Evolutionary conservation across 1,139 yeast species (phyloP).

Genomic region (Candida mesenterica): DNA sequence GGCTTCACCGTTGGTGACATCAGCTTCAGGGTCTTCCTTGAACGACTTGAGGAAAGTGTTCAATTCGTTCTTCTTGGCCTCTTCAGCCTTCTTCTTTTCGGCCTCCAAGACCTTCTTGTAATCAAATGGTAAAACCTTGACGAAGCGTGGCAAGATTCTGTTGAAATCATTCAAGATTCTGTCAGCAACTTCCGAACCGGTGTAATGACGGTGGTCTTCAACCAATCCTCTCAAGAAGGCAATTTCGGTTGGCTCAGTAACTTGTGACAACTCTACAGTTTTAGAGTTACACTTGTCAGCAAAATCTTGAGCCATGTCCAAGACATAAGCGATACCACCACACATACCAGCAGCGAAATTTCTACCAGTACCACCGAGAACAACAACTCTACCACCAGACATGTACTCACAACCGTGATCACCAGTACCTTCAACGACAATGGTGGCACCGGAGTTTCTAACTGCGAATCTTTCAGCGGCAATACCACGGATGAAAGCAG

Average conservation of each 20-base stretch:
- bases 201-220: conserved; percentile 94
- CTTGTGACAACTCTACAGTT: conserved; percentile 74
- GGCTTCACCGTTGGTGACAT: conserved; percentile 85
- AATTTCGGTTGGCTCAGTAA: conserved; percentile 87
- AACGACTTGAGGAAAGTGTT: conserved; percentile 60
- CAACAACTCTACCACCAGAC: conserved; percentile 98
- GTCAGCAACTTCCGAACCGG: conserved; percentile 87
- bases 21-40: conserved; percentile 79
- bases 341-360: conserved; percentile 99
- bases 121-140: conserved; percentile 89
- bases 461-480: conserved; percentile 99
- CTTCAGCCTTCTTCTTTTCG: conserved; percentile 67
- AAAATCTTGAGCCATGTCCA: conserved; percentile 94
- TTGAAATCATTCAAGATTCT: conserved; percentile 82
- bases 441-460: conserved; percentile 96
- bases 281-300: conserved; percentile 75
- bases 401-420: conserved; percentile 99
- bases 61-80: conserved; percentile 63
- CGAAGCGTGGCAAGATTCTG: conserved; percentile 83
- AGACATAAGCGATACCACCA: conserved; percentile 97
- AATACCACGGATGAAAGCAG: conserved; percentile 92
- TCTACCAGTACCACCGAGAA: conserved; percentile 88
- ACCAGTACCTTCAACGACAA: conserved; percentile 96
- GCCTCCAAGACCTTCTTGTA: conserved; percentile 86
- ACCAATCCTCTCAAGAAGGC: conserved; percentile 91